These are phyloP conservation scores for Blastocystis sp. DNA, from an alignment of 352 stramenopile genomes.

Conservation along the genomic window DNA sequence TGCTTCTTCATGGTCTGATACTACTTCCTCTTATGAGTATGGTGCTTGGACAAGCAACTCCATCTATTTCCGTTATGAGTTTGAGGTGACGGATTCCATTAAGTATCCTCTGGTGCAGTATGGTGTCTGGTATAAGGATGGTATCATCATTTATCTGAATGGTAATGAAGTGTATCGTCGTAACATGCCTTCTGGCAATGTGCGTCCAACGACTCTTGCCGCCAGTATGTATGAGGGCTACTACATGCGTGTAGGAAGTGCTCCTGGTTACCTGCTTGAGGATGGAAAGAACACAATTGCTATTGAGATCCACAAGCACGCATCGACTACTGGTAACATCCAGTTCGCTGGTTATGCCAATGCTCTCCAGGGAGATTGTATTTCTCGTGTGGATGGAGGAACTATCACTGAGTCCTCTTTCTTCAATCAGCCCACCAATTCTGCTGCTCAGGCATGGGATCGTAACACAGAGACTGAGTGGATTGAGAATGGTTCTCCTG, in stretches of 20 bases:
- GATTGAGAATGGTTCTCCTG: slow-evolving; percentile 15
- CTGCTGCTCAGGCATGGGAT: slow-evolving; percentile 26
- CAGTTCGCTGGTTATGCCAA: background rate
- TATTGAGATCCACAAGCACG: slow-evolving; percentile 49
- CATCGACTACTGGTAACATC: background rate
- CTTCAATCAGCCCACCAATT: slow-evolving; percentile 14
- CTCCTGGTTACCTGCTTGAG: slow-evolving; percentile 30
- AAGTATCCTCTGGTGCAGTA: slow-evolving; percentile 53
- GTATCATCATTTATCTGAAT: slow-evolving; percentile 45
- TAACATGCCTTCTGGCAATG: background rate
- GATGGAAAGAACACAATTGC: slow-evolving; percentile 39
- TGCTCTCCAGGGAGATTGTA: slow-evolving; percentile 33
- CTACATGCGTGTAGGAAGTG: background rate
- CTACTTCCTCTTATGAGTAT: background rate
- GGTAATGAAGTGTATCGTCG: slow-evolving; percentile 42
- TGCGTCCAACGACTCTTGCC: background rate
- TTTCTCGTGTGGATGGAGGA: slow-evolving; percentile 1
- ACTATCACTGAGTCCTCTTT: background rate
- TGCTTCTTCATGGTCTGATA: background rate
- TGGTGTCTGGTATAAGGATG: slow-evolving; percentile 48
- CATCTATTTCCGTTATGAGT: slow-evolving; percentile 7
- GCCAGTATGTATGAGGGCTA: background rate
- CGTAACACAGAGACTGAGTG: background rate
- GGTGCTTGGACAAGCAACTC: slow-evolving; percentile 4
- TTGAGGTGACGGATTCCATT: background rate